Percentiles rank a stretch among this genome's conserved stretches.
These are phyloP conservation scores for Hypericum androsaemum DNA, from an alignment of 345 rosid species.

Conservation along the genomic window DNA sequence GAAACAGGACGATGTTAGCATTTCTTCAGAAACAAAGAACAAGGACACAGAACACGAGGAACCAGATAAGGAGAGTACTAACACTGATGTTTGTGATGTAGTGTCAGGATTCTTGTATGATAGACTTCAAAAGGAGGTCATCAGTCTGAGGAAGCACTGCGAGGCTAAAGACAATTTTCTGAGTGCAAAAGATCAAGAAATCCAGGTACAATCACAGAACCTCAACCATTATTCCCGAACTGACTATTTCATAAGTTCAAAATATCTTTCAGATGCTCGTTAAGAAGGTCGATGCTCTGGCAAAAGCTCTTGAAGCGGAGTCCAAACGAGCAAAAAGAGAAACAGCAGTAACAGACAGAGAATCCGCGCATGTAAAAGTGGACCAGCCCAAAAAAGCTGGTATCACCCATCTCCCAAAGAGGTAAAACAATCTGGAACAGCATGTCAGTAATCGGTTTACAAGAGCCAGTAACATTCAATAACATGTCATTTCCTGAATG, in stretches of 20 bases:
- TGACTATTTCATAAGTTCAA: not conserved
- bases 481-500: not conserved
- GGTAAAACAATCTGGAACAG: slow-evolving; percentile 11
- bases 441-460: too few species aligned
- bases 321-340: slow-evolving; percentile 71
- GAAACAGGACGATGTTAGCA: slow-evolving; percentile 10
- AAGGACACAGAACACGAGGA: slow-evolving; percentile 23
- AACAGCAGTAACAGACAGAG: slow-evolving; percentile 62
- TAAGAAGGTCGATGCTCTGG: slow-evolving; percentile 72
- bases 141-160: slow-evolving; percentile 50
- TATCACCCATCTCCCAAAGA: slow-evolving; percentile 21
- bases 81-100: slow-evolving; percentile 28
- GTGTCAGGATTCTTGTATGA: slow-evolving; percentile 91
- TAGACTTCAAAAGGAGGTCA: slow-evolving; percentile 75
- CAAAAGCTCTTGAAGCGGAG: slow-evolving; percentile 68
- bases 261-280: slow-evolving; percentile 45
- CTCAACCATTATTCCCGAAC: slow-evolving; percentile 1
- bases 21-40: slow-evolving; percentile 13
- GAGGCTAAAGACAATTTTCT: slow-evolving; percentile 52
- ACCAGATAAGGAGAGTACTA: slow-evolving; percentile 17
- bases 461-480: too few species aligned
- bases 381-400: slow-evolving; percentile 28
- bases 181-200: slow-evolving; percentile 61
- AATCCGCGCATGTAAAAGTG: slow-evolving; percentile 22
- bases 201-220: slow-evolving; percentile 37